phyloP scores from a whole-genome alignment of 2,329 filamentous ascomycete species.

The Thelonectria blattea region DNA sequence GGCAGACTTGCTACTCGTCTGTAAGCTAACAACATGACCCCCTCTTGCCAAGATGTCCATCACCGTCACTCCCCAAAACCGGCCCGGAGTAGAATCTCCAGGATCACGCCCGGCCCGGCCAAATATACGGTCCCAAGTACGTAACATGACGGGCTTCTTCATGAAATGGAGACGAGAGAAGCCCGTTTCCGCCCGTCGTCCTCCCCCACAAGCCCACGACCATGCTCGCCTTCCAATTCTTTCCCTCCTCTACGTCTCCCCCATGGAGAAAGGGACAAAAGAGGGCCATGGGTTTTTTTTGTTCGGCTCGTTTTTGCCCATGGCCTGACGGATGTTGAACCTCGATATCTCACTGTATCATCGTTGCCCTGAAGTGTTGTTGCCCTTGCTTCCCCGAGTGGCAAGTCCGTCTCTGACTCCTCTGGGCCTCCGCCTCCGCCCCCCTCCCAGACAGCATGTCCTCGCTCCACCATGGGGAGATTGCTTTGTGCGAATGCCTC shows the following conservation, averaged over 20 bases:
- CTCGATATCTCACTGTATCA: no score
- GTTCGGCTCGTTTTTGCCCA: no score
- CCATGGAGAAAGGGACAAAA: constrained; percentile 22
- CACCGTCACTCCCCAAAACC: background rate
- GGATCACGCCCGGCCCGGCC: constrained; percentile 26
- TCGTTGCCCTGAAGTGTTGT: background rate
- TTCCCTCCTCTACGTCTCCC: no score
- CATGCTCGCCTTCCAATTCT: constrained; percentile 5
- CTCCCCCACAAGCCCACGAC: constrained; percentile 24
- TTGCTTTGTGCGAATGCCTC: constrained; percentile 20
- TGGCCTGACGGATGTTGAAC: no score
- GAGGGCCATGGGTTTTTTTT: no score
- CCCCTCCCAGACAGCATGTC: no score
- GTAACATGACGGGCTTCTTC: constrained; percentile 35
- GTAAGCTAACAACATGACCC: background rate
- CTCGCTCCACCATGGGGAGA: constrained; percentile 33
- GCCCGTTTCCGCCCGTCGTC: background rate
- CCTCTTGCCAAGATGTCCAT: background rate
- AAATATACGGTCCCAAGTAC: constrained; percentile 25
- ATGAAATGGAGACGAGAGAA: constrained; percentile 10
- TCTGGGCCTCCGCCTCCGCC: constrained; percentile 5
- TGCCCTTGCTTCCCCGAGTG: constrained; percentile 10
- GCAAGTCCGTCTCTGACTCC: constrained; percentile 2
- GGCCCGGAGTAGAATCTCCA: constrained; percentile 28
- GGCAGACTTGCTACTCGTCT: no score